Evolutionary conservation across 495 filamentous ascomycete genomes (phyloP).

Genomic region (Articulospora tetracladia): DNA sequence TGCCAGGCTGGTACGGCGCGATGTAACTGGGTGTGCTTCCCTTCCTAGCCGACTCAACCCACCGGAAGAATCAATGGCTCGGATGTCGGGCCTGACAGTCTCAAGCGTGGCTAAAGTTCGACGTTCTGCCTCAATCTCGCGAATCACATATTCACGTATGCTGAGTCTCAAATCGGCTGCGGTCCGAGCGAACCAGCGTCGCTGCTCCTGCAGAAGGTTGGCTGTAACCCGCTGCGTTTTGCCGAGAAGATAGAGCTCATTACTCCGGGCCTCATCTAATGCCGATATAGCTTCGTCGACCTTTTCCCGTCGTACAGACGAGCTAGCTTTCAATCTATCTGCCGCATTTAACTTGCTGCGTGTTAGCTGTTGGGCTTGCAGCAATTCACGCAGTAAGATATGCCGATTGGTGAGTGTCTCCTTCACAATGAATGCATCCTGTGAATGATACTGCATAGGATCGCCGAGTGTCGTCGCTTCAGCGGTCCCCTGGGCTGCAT

Average conservation of each 20-base stretch:
- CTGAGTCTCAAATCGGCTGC: constrained; percentile 71
- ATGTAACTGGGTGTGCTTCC: constrained; percentile 70
- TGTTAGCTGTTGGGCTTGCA: constrained; percentile 80
- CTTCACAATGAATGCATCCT: constrained; percentile 97
- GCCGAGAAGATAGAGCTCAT: constrained; percentile 73
- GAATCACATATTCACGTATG: constrained; percentile 88
- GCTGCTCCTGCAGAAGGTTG: constrained; percentile 84
- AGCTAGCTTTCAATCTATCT: constrained; percentile 79
- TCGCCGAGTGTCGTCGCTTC: constrained; percentile 95
- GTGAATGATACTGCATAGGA: constrained; percentile 90
- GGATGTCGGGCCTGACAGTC: constrained; percentile 85
- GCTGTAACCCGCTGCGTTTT: constrained; percentile 84
- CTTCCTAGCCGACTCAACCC: constrained; percentile 85
- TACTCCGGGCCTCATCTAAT: constrained; percentile 77
- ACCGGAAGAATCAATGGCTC: constrained; percentile 85
- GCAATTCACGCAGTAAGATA: constrained; percentile 91
- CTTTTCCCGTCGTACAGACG: constrained; percentile 84
- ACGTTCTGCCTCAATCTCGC: constrained; percentile 93
- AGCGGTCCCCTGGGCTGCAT: constrained; percentile 95
- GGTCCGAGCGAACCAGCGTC: constrained; percentile 87
- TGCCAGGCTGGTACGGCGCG: constrained; percentile 69
- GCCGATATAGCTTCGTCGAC: constrained; percentile 92
- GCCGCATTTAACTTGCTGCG: constrained; percentile 76
- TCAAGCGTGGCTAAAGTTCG: constrained; percentile 90
- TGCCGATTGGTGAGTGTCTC: constrained; percentile 98